Evolutionary conservation across 768 basidiomycete genomes (phyloP), one percentile per base, ranked within the genome.

Genomic region (Podaxis sp.): DNA sequence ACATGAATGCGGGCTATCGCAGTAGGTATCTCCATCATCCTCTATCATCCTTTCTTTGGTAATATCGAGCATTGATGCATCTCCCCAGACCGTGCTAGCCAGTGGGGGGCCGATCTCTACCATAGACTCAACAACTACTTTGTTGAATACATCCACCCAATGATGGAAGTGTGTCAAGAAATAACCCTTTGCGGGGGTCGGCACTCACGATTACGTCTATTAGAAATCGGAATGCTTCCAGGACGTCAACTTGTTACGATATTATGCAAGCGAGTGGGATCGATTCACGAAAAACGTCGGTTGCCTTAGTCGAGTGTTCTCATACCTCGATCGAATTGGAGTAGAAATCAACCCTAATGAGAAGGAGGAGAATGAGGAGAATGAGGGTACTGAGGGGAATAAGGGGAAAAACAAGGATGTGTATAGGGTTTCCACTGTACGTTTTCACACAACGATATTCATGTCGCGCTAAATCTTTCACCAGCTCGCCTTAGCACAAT

Each of bases 321-420:
- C 92, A 12, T 99, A 98, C 77, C 85, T 99, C 63, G 99, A 99
- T 75, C 91, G 96, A 30, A 95, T 97, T 74, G 99, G 96, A 96
- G 96, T 99, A 54, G 98, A 97, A 77, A 86, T 97, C 61, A 96
- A 99, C 74, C 88, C 96, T 72, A 96, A 99, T 68, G 97, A 99
- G 72, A 96, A 97, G 17, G 86, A 96, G 73, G 30, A 33, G 30
- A 33, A 33, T 33, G 6, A 33, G 8, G 30, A 0, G 30, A 33
- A 33, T 30, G 8, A 30, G 7, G 30, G 30, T 1, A 2, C 7
- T 30, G 30, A 30, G 30, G 30, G 7, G 30, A 8, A 1, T 72
- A 96, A 99, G 68, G 96, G 99, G 72, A 96, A 96, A n/a, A 87
- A 95, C 72, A 97, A 95, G 76, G 89, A 89, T 39, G 92, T 98